Percentiles rank a stretch among this genome's conserved stretches.
Conservation (phyloP, 1,284 basidiomycete species). For the Lignosus rhinocerotis region DNA sequence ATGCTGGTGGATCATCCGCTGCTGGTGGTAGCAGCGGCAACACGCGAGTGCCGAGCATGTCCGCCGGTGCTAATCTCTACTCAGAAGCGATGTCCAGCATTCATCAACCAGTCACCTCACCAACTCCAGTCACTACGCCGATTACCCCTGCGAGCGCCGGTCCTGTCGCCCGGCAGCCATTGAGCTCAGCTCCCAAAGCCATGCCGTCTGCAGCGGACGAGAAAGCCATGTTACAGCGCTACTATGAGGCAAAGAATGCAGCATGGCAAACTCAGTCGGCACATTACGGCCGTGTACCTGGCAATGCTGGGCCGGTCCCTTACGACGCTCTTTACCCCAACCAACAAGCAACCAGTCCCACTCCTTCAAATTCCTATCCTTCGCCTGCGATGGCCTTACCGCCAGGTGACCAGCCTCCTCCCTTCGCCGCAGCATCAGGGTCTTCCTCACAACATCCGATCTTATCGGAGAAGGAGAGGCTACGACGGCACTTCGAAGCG, state of each 20-base stretch:
- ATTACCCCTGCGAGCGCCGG: background rate
- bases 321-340: constrained; percentile 60
- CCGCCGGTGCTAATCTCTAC: constrained; percentile 47
- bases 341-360: constrained; percentile 13
- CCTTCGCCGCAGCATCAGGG: constrained; percentile 24
- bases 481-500: constrained; percentile 59
- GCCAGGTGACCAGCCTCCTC: constrained; percentile 24
- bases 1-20: background rate
- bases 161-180: background rate
- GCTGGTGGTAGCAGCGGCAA: background rate
- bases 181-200: background rate
- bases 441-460: constrained; percentile 25
- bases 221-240: constrained; percentile 67
- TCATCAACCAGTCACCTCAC: constrained; percentile 22
- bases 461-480: constrained; percentile 47
- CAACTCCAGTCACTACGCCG: background rate
- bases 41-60: constrained; percentile 23
- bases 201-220: constrained; percentile 49
- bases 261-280: constrained; percentile 54
- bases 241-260: constrained; percentile 69
- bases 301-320: constrained; percentile 39
- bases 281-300: constrained; percentile 32
- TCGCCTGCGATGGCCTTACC: constrained; percentile 21
- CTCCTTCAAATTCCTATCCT: constrained; percentile 13
- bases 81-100: constrained; percentile 46